Evolutionary conservation across 495 filamentous ascomycete species (phyloP), one percentile per base, ranked within the genome.

Genomic region (Penicillium malachiteum): DNA sequence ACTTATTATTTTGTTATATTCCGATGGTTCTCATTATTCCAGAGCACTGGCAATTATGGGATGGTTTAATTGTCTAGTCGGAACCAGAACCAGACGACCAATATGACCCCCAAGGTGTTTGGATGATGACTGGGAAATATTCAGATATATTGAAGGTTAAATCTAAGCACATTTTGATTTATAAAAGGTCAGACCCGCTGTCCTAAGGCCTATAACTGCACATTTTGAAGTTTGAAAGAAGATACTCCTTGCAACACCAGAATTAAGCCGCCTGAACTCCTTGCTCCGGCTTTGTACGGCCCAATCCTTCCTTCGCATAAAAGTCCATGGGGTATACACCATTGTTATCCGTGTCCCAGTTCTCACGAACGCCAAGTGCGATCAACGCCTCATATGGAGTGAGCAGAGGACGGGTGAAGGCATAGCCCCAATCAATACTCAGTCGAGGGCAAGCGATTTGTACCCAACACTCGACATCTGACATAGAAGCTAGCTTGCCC

Each of bases 361-460:
- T 85, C 55, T 93, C 79, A 60, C 80, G 82, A 49, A 84, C 82
- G 4, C 87, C 90, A 42, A 98, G 71, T 34, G 90, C 94, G 49
- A 98, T 86, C 47, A 97, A 78, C 26, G 94, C 94, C 72, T 98
- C 94, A 59, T 97, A 97, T 11, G 94, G 93, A 44, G 92, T 97
- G 65, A 98, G 67, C 57, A 98, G 65, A 33, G 94, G 94, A 33
- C 89, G 77, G 5, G 88, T 79, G 70, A 98, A 98, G 12, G 95
- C 94, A 76, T 97, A 98, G 0, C 94, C 94, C 94, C 94, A 98
- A 74, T 98, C 94, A 55, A 98, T 98, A 68, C 91, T 96, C 64
- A 98, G 64, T 30, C 94, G 72, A 7, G 94, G 94, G 77, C 94
- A 98, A 8, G 94, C 94, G 40, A 98, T 90, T 71, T 98, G 94